A percentile compares a stretch with the other conserved stretches of the same genome.
These are phyloP conservation scores for Colletotrichum lupini DNA, from an alignment of 2,329 filamentous ascomycete genomes.

Conservation along the genomic window DNA sequence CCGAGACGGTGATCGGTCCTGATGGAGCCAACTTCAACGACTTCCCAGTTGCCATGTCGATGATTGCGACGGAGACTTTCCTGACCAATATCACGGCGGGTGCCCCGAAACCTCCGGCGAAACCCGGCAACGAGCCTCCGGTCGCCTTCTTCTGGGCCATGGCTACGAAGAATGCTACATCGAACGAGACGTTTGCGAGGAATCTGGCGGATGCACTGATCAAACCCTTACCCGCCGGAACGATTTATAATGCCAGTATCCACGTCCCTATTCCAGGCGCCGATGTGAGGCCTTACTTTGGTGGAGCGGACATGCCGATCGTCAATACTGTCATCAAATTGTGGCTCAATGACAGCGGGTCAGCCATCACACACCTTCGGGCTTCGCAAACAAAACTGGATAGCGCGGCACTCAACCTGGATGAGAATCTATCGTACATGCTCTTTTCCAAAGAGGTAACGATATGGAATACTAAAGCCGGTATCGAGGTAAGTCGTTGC, in stretches of 20 bases:
- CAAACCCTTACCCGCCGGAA: not conserved
- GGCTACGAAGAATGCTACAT: not conserved
- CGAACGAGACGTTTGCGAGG: constrained; percentile 22
- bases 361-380: not conserved
- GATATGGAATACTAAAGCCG: not conserved
- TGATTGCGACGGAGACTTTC: constrained; percentile 4
- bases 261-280: constrained; percentile 1
- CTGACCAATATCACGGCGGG: not conserved
- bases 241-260: not conserved
- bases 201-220: constrained; percentile 7
- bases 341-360: constrained; percentile 2
- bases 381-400: constrained; percentile 5
- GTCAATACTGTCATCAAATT: constrained; percentile 23
- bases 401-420: not conserved
- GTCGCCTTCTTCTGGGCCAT: constrained; percentile 26
- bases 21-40: constrained; percentile 26
- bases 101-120: not conserved
- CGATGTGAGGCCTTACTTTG: constrained; percentile 4
- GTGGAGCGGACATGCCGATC: constrained; percentile 9
- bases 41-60: constrained; percentile 11
- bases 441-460: constrained; percentile 5
- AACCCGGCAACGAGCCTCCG: not conserved
- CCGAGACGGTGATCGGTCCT: constrained; percentile 10
- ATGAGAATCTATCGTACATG: constrained; percentile 25
- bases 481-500: not conserved